Conservation (phyloP, 441 rosid genomes). For the Populus hybrid region DNA sequence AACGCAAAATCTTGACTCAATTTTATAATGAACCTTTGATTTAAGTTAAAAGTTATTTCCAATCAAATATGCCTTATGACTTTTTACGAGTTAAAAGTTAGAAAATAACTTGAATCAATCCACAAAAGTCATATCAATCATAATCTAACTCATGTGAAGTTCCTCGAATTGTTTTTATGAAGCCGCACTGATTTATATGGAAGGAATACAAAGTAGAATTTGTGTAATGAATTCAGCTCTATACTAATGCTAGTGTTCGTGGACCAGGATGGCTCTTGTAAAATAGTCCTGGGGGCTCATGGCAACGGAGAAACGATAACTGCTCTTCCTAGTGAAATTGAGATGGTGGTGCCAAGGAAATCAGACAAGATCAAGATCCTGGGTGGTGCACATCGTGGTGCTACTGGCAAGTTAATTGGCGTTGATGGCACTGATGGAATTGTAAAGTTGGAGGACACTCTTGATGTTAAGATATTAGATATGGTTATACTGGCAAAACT, state of each 20-base stretch:
- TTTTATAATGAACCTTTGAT: too few species aligned
- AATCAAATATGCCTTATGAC: too few species aligned
- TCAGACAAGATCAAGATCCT: constrained; percentile 81
- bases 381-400: constrained; percentile 80
- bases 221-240: neutral
- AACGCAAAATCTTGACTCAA: too few species aligned
- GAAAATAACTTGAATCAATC: too few species aligned
- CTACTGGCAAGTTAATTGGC: constrained; percentile 84
- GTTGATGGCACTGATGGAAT: constrained; percentile 93
- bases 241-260: neutral
- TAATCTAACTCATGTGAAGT: neutral
- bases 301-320: constrained; percentile 63
- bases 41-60: too few species aligned
- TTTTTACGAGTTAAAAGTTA: too few species aligned
- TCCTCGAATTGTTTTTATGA: neutral
- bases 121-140: too few species aligned
- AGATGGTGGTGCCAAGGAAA: constrained; percentile 74
- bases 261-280: constrained; percentile 83
- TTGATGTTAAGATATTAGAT: constrained; percentile 92
- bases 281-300: constrained; percentile 59
- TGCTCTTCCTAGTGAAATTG: constrained; percentile 54
- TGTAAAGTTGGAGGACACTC: constrained; percentile 79
- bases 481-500: constrained; percentile 72
- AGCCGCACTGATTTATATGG: neutral
- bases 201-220: neutral